Conservation (phyloP, 1,139 yeast species). For the Yamadazyma siamensis region DNA sequence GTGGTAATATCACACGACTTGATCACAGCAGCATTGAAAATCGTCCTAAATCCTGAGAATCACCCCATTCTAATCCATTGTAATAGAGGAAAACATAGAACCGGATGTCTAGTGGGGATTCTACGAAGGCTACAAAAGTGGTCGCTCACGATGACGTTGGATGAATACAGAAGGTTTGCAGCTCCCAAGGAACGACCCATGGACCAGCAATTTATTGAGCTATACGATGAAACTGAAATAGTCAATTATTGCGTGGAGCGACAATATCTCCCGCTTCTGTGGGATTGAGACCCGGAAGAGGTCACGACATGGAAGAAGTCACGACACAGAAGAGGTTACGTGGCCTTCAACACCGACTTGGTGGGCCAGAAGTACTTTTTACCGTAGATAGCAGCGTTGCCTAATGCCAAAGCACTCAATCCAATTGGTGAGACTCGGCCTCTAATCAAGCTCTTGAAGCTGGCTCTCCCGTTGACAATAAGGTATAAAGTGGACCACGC, state of each 20-base stretch:
- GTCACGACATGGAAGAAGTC: neutral
- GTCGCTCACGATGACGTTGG: slow-evolving; percentile 91
- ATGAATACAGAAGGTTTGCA: slow-evolving; percentile 90
- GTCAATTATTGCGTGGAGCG: slow-evolving; percentile 48
- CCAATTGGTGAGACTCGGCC: slow-evolving; percentile 58
- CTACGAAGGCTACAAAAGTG: slow-evolving; percentile 83
- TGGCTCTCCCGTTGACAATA: slow-evolving; percentile 67
- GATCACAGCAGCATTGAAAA: slow-evolving; percentile 76
- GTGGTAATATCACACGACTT: slow-evolving; percentile 77
- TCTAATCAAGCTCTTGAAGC: slow-evolving; percentile 39
- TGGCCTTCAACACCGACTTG: neutral
- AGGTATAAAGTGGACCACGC: slow-evolving; percentile 86
- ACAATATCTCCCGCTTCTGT: slow-evolving; percentile 63
- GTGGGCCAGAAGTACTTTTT: slow-evolving; percentile 55
- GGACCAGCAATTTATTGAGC: slow-evolving; percentile 92
- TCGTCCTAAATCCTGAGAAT: slow-evolving; percentile 77
- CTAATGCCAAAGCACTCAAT: slow-evolving; percentile 55
- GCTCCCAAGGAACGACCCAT: slow-evolving; percentile 92
- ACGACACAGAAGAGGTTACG: neutral
- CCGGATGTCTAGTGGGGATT: slow-evolving; percentile 95
- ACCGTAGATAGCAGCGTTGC: slow-evolving; percentile 68
- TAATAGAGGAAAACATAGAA: slow-evolving; percentile 93
- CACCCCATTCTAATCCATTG: slow-evolving; percentile 93
- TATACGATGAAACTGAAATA: slow-evolving; percentile 68
- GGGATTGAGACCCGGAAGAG: slow-evolving; percentile 37